Percentiles rank a stretch among this genome's conserved stretches.
phyloP scores from a whole-genome alignment of 2,329 filamentous ascomycete genomes.

The Pseudogymnoascus sp. region DNA sequence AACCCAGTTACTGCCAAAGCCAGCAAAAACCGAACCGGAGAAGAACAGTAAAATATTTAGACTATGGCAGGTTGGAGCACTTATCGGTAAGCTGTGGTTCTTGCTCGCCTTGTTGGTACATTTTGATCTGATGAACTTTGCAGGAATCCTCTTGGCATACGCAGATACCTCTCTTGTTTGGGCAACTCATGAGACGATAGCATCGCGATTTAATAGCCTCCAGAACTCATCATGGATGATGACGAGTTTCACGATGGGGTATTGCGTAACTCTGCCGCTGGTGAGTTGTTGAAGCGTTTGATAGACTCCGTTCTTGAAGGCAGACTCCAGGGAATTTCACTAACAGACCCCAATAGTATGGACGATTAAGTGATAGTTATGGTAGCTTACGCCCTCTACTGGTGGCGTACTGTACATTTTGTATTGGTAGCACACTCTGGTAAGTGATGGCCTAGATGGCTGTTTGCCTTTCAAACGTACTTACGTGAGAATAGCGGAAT shows the following conservation, averaged over 20 bases:
- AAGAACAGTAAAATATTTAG: background rate
- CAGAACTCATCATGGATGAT: conserved; percentile 21
- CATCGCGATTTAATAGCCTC: conserved; percentile 17
- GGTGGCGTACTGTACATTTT: conserved; percentile 5
- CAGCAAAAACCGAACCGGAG: background rate
- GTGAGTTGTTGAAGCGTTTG: conserved; percentile 10
- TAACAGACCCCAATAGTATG: conserved; percentile 12
- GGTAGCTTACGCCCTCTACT: background rate
- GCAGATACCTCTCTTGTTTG: conserved; percentile 20
- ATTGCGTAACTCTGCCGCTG: conserved; percentile 19
- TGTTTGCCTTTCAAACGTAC: background rate
- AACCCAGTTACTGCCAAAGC: conserved; percentile 15
- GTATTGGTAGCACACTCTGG: conserved; percentile 9
- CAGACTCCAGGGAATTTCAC: background rate
- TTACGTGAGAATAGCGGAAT: background rate
- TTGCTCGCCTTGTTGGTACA: background rate
- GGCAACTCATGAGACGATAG: conserved; percentile 20
- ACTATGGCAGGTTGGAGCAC: background rate
- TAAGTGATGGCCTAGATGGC: background rate
- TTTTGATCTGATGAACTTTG: conserved; percentile 13
- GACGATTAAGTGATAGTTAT: conserved; percentile 3
- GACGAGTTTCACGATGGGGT: conserved; percentile 20
- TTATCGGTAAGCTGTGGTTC: background rate
- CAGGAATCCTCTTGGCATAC: conserved; percentile 18
- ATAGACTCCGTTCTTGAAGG: background rate